Evolutionary conservation across 495 filamentous ascomycete genomes (phyloP), one percentile per base, ranked within the genome.

Genomic region (Cercophora sp.): DNA sequence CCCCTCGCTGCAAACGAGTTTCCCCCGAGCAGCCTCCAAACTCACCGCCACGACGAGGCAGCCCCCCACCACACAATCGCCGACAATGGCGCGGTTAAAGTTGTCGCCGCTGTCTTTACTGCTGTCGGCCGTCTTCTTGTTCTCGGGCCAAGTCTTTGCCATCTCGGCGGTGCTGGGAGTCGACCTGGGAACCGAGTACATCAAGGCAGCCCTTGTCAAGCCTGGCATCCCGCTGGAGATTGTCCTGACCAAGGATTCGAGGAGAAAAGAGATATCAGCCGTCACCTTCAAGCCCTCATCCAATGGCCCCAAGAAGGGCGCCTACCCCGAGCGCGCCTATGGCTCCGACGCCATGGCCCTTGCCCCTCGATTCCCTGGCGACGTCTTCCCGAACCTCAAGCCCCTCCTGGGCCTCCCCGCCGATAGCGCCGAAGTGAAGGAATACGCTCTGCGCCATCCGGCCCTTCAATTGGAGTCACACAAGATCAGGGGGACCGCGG

Each of bases 161-260:
- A 67, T 72, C 53, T 77, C 86, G 32, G 86, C 86, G 36, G 91
- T 99, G 39, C 75, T 99, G 16, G 93, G 93, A 31, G 78, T 99
- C 57, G 93, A 99, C 72, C 77, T 99, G 10, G 93, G 93, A 45
- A 96, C 95, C 39, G 90, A 95, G 71, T 96, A 96, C 71, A 85
- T 99, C 66, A 99, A 97, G 78, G 92, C 92, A 13, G 84, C 89
- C 2, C 82, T 97, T 24, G 92, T 99, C 53, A 99, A 99, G 69
- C 94, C 94, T 2, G 93, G 93, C 54, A 95, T 96, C 51, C 94
- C 94, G 9, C 89, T 97, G 68, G 94, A 97, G 63, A 97, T 99
- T 57, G 91, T 99, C 65, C 80, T 96, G 48, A 96, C 89, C n/a
- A 97, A 96, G 68, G 93, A 99, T 70, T 96, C 93, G 29, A 88